Percentiles rank a stretch among this genome's conserved stretches.
Conservation (phyloP, 495 filamentous ascomycete genomes). For the Barbatosphaeria neglecta region DNA sequence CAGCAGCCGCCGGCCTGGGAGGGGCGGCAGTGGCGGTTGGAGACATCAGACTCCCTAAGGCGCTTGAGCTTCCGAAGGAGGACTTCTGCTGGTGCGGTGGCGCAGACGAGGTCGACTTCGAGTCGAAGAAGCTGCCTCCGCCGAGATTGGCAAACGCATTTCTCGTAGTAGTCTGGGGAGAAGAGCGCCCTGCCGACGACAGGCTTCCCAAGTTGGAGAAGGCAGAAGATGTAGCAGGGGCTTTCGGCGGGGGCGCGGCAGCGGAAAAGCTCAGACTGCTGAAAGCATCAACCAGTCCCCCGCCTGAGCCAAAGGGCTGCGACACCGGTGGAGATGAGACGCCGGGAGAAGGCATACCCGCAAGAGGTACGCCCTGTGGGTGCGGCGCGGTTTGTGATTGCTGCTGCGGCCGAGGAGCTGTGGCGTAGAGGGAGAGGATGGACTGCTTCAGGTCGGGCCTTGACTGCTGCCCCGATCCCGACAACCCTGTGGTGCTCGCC, state of each 20-base stretch:
- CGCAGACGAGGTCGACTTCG: slow-evolving; percentile 45
- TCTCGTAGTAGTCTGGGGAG: slow-evolving; percentile 43
- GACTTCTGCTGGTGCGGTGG: slow-evolving; percentile 33
- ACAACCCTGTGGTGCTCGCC: slow-evolving; percentile 54
- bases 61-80: slow-evolving; percentile 33
- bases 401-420: slow-evolving; percentile 58
- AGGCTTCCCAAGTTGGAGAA: slow-evolving; percentile 64
- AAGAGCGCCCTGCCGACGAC: slow-evolving; percentile 36
- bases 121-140: slow-evolving; percentile 73
- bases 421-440: slow-evolving; percentile 88
- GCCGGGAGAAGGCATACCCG: slow-evolving; percentile 43
- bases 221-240: slow-evolving; percentile 44
- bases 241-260: slow-evolving; percentile 41
- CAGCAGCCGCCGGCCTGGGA: slow-evolving; percentile 28
- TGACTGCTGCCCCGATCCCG: slow-evolving; percentile 50
- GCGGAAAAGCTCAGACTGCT: slow-evolving; percentile 67
- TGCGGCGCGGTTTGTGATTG: slow-evolving; percentile 44
- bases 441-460: slow-evolving; percentile 94
- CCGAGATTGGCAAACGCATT: slow-evolving; percentile 44
- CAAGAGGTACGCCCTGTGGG: slow-evolving; percentile 38
- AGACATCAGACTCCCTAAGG: slow-evolving; percentile 43
- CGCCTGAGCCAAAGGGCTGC: slow-evolving; percentile 43
- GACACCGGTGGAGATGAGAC: slow-evolving; percentile 21
- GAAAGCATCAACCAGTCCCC: slow-evolving; percentile 80
- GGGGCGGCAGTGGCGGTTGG: slow-evolving; percentile 34